Evolutionary conservation across 257 asterid genomes (phyloP).

Genomic region (Scutellaria minor): DNA sequence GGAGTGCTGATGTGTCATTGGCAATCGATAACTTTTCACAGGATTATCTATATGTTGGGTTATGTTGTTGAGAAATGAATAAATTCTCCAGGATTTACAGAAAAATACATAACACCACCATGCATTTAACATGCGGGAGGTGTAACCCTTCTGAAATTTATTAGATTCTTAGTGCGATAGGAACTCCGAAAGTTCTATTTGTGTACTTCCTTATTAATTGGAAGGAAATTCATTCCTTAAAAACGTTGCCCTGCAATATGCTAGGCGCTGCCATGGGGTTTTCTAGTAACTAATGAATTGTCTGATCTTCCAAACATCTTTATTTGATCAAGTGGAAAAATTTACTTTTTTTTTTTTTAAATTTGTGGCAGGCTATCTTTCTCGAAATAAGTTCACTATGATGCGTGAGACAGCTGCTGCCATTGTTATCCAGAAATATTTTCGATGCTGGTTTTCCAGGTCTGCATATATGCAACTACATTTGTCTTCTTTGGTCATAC

Average conservation of each 20-base stretch:
- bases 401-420: constrained; percentile 75
- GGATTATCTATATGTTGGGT: constrained; percentile 20
- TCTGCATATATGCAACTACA: constrained; percentile 65
- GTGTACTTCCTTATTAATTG: background rate
- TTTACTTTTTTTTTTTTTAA: constrained; percentile 19
- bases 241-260: background rate
- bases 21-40: constrained; percentile 1
- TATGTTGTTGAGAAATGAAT: constrained; percentile 7
- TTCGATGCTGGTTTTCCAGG: constrained; percentile 63
- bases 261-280: constrained; percentile 1
- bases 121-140: background rate
- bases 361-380: constrained; percentile 68
- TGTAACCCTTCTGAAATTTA: constrained; percentile 13
- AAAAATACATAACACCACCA: background rate
- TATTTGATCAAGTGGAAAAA: constrained; percentile 19
- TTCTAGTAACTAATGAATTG: constrained; percentile 21
- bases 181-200: constrained; percentile 16
- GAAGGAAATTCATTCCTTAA: background rate
- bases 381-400: constrained; percentile 55
- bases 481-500: constrained; percentile 62
- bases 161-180: background rate
- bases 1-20: constrained; percentile 11
- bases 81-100: background rate
- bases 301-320: constrained; percentile 23
- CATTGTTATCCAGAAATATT: constrained; percentile 66